Evolutionary conservation across 2,329 filamentous ascomycete species (phyloP), one percentile per base, ranked within the genome.

Genomic region (Fulvia fulva): DNA sequence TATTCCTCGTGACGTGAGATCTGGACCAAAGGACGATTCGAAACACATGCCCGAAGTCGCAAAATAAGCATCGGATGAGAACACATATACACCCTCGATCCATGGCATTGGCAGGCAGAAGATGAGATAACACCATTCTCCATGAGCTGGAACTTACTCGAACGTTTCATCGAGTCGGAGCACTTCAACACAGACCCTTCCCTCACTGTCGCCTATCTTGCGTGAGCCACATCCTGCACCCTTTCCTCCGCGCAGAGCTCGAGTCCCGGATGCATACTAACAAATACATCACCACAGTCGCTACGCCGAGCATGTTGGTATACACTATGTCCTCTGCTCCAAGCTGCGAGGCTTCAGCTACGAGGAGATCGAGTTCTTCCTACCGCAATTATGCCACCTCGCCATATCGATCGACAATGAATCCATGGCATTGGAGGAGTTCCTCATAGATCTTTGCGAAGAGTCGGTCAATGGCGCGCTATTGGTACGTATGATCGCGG

Each of bases 151-250:
- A 88, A 92, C 81, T 82, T 94, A 80, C 83, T 94, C 74, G 88
- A 90, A 81, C 86, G 90, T 77, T 92, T 93, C 84, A 86, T 94
- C 80, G 89, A 93, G 83, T 91, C 88, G 80, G 90, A 94, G 81
- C 89, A 94, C 81, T 94, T 94, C 83, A 93, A 92, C 80, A 87
- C 89, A 78, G 88, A 93, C 77, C 89, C 90, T 64, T 93, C 91
- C 76, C 86, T 94, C 75, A 88, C 89, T 62, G 90, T 94, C 73
- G 90, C 89, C 65, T 94, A 94, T 77, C 85, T 94, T 71, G 90
- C 89, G 89, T 93, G 81, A 83, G 87, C 80, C 63, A 32, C 49
- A 44, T 25, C 21, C 37, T 32, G 25, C 49, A 44, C 26, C 21
- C 37, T 32, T 21, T 22, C 32, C 41, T 51, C 23, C n/a, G 28